phyloP scores from a whole-genome alignment of 176 grass and related monocot species.

The Paspalum notatum region DNA sequence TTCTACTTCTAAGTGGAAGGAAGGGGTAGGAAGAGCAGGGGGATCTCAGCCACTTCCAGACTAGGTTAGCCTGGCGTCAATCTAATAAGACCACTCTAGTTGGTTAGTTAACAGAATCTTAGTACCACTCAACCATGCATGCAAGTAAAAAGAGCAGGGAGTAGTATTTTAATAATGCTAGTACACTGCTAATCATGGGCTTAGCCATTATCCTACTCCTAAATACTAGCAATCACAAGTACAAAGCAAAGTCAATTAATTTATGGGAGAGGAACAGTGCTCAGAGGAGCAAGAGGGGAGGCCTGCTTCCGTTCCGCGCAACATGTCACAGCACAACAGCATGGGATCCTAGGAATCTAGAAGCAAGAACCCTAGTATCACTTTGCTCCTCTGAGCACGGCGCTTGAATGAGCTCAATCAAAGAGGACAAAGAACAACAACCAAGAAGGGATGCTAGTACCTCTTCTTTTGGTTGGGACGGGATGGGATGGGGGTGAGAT shows the following conservation, averaged over 20 bases:
- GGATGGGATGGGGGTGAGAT: slow-evolving; percentile 52
- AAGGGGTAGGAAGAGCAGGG: slow-evolving; percentile 24
- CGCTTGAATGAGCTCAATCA: slow-evolving; percentile 30
- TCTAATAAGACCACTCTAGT: slow-evolving; percentile 11
- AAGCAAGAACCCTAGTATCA: slow-evolving; percentile 11
- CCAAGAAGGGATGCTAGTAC: slow-evolving; percentile 41
- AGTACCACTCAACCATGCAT: slow-evolving; percentile 15
- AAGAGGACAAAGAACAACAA: slow-evolving; percentile 37
- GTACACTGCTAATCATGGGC: slow-evolving; percentile 39
- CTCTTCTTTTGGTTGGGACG: slow-evolving; percentile 34
- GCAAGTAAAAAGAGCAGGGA: background rate
- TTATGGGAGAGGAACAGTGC: slow-evolving; percentile 9
- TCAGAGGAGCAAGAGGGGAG: slow-evolving; percentile 11
- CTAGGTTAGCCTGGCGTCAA: background rate
- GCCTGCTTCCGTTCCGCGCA: slow-evolving; percentile 46
- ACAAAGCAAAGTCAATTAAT: slow-evolving; percentile 44
- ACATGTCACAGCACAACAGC: slow-evolving; percentile 38
- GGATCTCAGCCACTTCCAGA: background rate
- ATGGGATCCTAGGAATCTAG: slow-evolving; percentile 49
- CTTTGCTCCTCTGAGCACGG: slow-evolving; percentile 20
- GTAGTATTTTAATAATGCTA: background rate
- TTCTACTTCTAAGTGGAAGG: background rate
- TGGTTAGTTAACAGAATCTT: background rate
- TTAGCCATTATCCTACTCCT: slow-evolving; percentile 38
- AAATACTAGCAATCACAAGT: slow-evolving; percentile 41